A percentile compares a stretch with the other conserved stretches of the same genome.
Evolutionary conservation across 2,329 filamentous ascomycete species (phyloP).

Genomic region (Ophiostoma populinum): DNA sequence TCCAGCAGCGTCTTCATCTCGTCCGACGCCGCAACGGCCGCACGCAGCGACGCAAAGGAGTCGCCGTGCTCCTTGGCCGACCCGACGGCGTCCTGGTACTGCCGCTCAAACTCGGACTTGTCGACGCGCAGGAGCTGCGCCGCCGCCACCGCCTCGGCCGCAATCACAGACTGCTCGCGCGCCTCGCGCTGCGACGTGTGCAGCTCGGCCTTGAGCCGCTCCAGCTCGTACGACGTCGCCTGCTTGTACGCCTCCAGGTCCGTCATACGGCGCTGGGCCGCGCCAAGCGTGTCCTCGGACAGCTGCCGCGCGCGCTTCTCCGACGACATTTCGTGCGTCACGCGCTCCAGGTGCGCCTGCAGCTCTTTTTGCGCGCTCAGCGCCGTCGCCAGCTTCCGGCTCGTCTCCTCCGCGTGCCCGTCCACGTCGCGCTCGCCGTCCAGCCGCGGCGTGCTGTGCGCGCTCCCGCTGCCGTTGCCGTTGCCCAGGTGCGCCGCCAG

Average conservation of each 20-base stretch:
- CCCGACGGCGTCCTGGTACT: constrained; percentile 49
- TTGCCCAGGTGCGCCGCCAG: constrained; percentile 50
- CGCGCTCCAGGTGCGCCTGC: constrained; percentile 54
- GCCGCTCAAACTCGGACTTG: constrained; percentile 57
- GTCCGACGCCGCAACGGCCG: constrained; percentile 61
- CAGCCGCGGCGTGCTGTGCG: constrained; percentile 39
- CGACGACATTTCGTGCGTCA: constrained; percentile 55
- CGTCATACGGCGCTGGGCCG: constrained; percentile 64
- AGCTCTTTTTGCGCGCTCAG: constrained; percentile 66
- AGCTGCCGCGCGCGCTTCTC: constrained; percentile 68
- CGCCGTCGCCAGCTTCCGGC: constrained; percentile 65
- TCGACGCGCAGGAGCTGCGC: constrained; percentile 68
- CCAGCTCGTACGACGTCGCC: constrained; percentile 67
- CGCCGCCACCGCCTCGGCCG: constrained; percentile 58
- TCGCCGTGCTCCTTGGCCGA: constrained; percentile 51
- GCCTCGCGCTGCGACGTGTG: constrained; percentile 63
- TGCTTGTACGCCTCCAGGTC: constrained; percentile 77
- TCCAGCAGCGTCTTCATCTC: constrained; percentile 65
- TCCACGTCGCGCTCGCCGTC: constrained; percentile 40
- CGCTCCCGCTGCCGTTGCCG: constrained; percentile 34
- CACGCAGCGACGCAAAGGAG: constrained; percentile 57
- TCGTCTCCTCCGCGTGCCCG: constrained; percentile 57
- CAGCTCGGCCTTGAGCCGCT: constrained; percentile 69
- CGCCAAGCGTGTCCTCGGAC: constrained; percentile 73
- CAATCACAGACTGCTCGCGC: constrained; percentile 63